Conservation (phyloP, 2,329 filamentous ascomycete species). For the Pyrenophora seminiperda region DNA sequence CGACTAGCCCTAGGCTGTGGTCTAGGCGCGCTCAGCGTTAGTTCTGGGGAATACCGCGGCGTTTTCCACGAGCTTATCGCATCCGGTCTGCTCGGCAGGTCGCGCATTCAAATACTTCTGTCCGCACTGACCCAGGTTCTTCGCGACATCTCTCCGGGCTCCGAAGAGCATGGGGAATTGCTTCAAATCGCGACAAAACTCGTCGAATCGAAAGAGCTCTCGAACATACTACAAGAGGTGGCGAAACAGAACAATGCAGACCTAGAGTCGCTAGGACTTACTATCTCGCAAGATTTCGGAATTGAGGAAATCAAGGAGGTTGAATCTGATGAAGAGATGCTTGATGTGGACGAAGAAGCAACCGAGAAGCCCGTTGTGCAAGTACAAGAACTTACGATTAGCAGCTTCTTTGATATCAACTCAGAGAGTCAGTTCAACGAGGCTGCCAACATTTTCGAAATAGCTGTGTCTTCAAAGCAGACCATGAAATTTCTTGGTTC, state of each 20-base stretch:
- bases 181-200: constrained; percentile 41
- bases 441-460: constrained; percentile 35
- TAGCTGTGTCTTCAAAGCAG: constrained; percentile 31
- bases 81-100: constrained; percentile 64
- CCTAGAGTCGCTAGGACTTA: constrained; percentile 64
- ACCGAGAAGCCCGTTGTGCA: constrained; percentile 19
- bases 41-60: constrained; percentile 24
- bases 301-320: constrained; percentile 12
- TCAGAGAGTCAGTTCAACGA: constrained; percentile 37
- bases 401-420: constrained; percentile 33
- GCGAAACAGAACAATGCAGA: constrained; percentile 72
- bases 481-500: constrained; percentile 56
- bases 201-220: constrained; percentile 32
- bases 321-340: constrained; percentile 56
- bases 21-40: constrained; percentile 49
- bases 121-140: constrained; percentile 66
- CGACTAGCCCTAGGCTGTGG: constrained; percentile 75
- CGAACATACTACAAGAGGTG: constrained; percentile 68
- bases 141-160: constrained; percentile 27
- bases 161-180: constrained; percentile 37
- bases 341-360: constrained; percentile 55
- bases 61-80: constrained; percentile 67
- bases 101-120: constrained; percentile 68
- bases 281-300: constrained; percentile 24
- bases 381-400: constrained; percentile 33